Evolutionary conservation across 805 yeast genomes (phyloP).

Genomic region (Yarrowia divulgata): DNA sequence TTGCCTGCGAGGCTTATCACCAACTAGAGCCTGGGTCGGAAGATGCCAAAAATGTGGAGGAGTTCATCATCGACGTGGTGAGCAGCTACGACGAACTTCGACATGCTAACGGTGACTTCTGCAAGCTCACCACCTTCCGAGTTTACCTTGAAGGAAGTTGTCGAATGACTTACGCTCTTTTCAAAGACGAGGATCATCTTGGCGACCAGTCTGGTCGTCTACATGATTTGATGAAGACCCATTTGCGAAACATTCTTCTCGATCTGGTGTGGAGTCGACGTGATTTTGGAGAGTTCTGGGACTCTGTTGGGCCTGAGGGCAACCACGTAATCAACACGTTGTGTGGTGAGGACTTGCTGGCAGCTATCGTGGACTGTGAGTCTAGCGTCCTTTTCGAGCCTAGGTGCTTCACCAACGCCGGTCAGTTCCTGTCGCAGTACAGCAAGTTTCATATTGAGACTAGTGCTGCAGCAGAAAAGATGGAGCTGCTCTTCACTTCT

Average conservation of each 20-base stretch:
- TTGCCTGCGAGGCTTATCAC: constrained; percentile 21
- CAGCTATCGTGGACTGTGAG: constrained; percentile 20
- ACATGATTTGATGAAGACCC: constrained; percentile 10
- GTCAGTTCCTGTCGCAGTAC: constrained; percentile 30
- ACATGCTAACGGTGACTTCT: constrained; percentile 17
- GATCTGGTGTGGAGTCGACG: constrained; percentile 17
- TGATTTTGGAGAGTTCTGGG: constrained; percentile 39
- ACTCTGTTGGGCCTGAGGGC: constrained; percentile 36
- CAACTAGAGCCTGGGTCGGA: constrained; percentile 9
- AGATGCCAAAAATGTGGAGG: constrained; percentile 6
- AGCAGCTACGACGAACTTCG: constrained; percentile 34
- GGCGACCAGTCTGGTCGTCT: constrained; percentile 1
- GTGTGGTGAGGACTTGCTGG: constrained; percentile 25
- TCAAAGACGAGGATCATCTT: constrained; percentile 4
- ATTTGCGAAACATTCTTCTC: constrained; percentile 23
- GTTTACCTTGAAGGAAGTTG: constrained; percentile 31
- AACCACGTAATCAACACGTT: constrained; percentile 24
- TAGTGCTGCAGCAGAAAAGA: constrained; percentile 9
- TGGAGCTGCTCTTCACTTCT: constrained; percentile 22
- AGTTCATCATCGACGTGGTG: constrained; percentile 1
- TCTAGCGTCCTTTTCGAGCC: constrained; percentile 27
- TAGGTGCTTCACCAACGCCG: constrained; percentile 27
- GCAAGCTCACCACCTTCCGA: constrained; percentile 27
- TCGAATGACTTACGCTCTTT: constrained; percentile 18
- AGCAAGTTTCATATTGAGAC: constrained; percentile 26